Evolutionary conservation across 345 rosid species (phyloP), one percentile per base, ranked within the genome.

Genomic region (Durio zibethinus): DNA sequence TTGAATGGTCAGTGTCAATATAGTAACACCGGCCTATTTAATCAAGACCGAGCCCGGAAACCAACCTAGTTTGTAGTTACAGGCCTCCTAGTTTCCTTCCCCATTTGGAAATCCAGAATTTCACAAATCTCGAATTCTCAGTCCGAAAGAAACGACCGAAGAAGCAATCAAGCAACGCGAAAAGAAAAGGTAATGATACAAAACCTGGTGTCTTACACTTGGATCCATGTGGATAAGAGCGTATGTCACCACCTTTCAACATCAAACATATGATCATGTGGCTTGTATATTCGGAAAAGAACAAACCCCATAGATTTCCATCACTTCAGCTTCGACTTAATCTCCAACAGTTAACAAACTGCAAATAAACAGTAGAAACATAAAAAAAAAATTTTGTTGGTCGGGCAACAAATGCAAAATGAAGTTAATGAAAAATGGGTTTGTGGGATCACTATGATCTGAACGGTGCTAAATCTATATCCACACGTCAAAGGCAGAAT

Each of bases 271-370:
- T 61, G 78, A 20, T 62, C 83, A 80, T 77, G 77, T 82, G 86
- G 82, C 88, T 80, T 79, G 60, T 38, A 23, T 15, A 9, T 11
- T 31, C 45, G 77, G 86, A n/a, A 84, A 82, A 48, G 81, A 53
- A 81, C 83, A 73, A 61, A 59, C n/a, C 36, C 43, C 43, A 0
- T 40, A 40, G 43, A 6, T 40, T 40, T 40, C 10, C 31, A 3
- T 9, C 31, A 25, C 33, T 57, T 57, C 21, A 23, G 9, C 4
- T 59, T 59, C 10, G 2, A 59, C 10, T 40, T 25, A 59, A 11
- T 57, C 1, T 6, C 62, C 0, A 23, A 57, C 36, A 33, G n/a
- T n/a, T n/a, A n/a, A n/a, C n/a, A n/a, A n/a, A n/a, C n/a, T n/a
- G n/a, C n/a, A 27, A 27, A 3, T 27, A 60, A 14, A 31, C 64